Base-by-base conservation (phyloP, 2,329 filamentous ascomycete species). In the Xylaria sp. region DNA sequence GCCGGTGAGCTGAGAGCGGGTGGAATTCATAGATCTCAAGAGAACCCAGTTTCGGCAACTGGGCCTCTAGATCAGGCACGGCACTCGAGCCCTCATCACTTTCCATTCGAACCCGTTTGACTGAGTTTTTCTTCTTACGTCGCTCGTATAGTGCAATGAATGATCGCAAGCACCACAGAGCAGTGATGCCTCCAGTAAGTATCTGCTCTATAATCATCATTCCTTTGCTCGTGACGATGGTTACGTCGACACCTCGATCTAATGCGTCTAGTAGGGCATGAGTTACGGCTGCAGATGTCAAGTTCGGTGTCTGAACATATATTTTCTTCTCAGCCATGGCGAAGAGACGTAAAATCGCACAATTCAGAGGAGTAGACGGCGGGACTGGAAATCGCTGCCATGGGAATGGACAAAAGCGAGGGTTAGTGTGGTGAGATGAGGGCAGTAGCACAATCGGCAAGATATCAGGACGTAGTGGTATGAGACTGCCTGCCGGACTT, bases 131-230 rank as follows among this genome's bases (percentile, higher is more conserved):
- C 66, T 42, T 76, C 71, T 67, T 90, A 86, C 23, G 54, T 47
- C 51, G 47, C 19, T 55, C 39, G 44, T 64, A 64, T n/a, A 77
- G 76, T 50, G 79, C 79, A 2, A 87, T 77, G 7, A 93, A 76
- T 51, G 76, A 79, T 34, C 75, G 77, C 3, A 94, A 69, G 62
- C 87, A 89, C 63, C 83, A 77, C 0, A 83, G 78, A 0, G 90
- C 93, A 0, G 87, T 90, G 0, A 87, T 92, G 0, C 88, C 88
- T 0, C 89, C 86, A 0, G 90, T 94, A 23, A 91, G 77, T n/a
- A 94, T 76, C 71, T 95, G 91, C 74, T 95, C 91, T 35, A 90
- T 74, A 13, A 89, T 70, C 89, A 92, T 92, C 79, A 92, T 85
- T 11, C 78, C 77, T 60, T 80, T 80, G 64, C 85, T 87, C 0